These are phyloP conservation scores for Mycena kentingensis DNA, from an alignment of 768 basidiomycete species.

Conservation along the genomic window DNA sequence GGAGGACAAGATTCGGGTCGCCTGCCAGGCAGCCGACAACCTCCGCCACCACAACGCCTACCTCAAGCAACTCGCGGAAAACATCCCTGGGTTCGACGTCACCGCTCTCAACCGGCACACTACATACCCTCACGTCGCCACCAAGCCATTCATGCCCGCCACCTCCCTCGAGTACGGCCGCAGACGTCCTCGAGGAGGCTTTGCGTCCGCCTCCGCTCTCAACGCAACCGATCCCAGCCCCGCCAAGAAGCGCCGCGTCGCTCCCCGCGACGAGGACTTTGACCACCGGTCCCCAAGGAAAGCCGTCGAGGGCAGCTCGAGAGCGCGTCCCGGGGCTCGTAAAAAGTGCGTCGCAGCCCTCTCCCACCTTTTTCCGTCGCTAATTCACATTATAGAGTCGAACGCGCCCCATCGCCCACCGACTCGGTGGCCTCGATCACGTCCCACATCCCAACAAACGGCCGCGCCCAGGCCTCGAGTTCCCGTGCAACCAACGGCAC, in stretches of 20 bases:
- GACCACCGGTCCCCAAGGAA: constrained; percentile 69
- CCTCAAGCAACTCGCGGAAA: constrained; percentile 60
- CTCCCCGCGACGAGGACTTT: constrained; percentile 62
- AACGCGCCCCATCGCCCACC: constrained; percentile 68
- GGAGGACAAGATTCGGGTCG: constrained; percentile 97
- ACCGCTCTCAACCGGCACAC: constrained; percentile 62
- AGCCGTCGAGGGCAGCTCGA: constrained; percentile 47
- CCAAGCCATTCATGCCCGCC: constrained; percentile 66
- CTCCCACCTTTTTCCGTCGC: neutral
- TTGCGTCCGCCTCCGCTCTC: constrained; percentile 56
- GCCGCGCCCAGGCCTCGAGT: constrained; percentile 24
- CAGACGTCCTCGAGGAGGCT: constrained; percentile 57
- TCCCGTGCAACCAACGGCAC: constrained; percentile 30
- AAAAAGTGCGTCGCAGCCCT: constrained; percentile 55
- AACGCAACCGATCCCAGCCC: constrained; percentile 62
- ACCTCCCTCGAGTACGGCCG: constrained; percentile 64
- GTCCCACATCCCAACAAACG: constrained; percentile 53
- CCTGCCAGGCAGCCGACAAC: constrained; percentile 87
- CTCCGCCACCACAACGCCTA: constrained; percentile 68
- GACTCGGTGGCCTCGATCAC: constrained; percentile 74
- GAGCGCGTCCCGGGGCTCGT: constrained; percentile 55
- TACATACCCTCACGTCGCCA: constrained; percentile 74
- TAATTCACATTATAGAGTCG: constrained; percentile 43
- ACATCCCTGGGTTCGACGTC: constrained; percentile 65
- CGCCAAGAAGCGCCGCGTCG: constrained; percentile 54